Base-by-base conservation (phyloP, 139 green algal genomes). In the Tetradesmus lagerheimii region DNA sequence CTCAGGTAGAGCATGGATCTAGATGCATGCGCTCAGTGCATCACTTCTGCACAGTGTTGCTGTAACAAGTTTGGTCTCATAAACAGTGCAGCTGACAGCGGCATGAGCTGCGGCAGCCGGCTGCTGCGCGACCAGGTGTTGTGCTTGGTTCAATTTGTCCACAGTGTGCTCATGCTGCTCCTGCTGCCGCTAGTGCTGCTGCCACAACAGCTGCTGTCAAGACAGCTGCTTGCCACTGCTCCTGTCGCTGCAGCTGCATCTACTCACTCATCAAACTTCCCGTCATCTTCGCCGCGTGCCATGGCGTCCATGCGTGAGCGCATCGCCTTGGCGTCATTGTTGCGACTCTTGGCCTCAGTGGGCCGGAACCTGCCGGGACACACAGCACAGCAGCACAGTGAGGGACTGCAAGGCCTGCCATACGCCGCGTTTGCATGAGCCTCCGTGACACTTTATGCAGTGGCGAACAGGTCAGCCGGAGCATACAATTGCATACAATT, bases 221-320 rank as follows among this genome's bases (percentile, higher is more conserved):
- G n/a, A n/a, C n/a, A n/a, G n/a, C n/a, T n/a, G n/a, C n/a, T n/a
- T n/a, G n/a, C n/a, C n/a, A n/a, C n/a, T n/a, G n/a, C n/a, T n/a
- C n/a, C n/a, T n/a, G n/a, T n/a, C n/a, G n/a, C 38, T 83, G 77
- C 43, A 74, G 80, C 80, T 29, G 41, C 71, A 11, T 29, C 12
- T 34, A 89, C 85, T 89, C 35, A 89, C 85, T 89, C 85, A 25
- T 89, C 85, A 47, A 89, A 83, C 35, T 83, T 83, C 4, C 85
- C 85, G 35, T 89, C 85, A 47, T 83, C 74, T 27, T 83, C 85
- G 4, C 85, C 74, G 12, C 64, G 37, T 9, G 43, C n/a, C 85
- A 89, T 89, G 15, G 71, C 6, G 12, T 75, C 43, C 45, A 83
- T 83, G n/a, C 85, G 85, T 18, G 31, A 39, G 15, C 74, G 79